A percentile compares a stretch with the other conserved stretches of the same genome.
phyloP scores from a whole-genome alignment of 2,329 filamentous ascomycete genomes.

The Verticillium isaacii region DNA sequence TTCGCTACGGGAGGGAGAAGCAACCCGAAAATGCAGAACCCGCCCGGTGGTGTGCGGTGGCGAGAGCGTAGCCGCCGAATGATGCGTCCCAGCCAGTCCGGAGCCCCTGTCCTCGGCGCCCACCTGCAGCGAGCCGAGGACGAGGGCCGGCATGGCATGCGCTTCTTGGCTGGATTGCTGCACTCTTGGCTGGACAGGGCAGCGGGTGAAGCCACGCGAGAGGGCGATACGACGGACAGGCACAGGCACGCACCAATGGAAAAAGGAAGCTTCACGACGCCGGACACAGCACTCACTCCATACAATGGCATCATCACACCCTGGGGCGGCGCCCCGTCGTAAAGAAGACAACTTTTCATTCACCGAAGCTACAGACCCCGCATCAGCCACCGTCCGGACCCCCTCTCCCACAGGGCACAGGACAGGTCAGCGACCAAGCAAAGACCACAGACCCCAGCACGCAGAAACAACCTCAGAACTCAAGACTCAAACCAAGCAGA shows the following conservation, averaged over 20 bases:
- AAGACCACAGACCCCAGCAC: background rate
- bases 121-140: background rate
- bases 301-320: background rate
- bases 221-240: background rate
- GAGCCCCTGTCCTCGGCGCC: background rate
- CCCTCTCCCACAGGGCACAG: background rate
- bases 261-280: background rate
- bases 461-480: background rate
- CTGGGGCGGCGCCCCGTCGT: background rate
- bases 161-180: background rate
- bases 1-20: background rate
- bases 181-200: background rate
- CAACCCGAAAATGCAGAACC: background rate
- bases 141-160: background rate
- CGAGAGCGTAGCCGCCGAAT: background rate
- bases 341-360: background rate
- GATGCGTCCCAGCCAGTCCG: background rate
- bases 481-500: conserved; percentile 4
- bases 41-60: background rate
- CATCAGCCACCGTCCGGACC: background rate
- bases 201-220: background rate
- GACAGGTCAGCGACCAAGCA: background rate
- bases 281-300: background rate
- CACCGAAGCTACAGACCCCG: background rate
- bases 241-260: background rate